Conservation (phyloP, 1,139 yeast species). For the Lodderomyces parapsilosis region DNA sequence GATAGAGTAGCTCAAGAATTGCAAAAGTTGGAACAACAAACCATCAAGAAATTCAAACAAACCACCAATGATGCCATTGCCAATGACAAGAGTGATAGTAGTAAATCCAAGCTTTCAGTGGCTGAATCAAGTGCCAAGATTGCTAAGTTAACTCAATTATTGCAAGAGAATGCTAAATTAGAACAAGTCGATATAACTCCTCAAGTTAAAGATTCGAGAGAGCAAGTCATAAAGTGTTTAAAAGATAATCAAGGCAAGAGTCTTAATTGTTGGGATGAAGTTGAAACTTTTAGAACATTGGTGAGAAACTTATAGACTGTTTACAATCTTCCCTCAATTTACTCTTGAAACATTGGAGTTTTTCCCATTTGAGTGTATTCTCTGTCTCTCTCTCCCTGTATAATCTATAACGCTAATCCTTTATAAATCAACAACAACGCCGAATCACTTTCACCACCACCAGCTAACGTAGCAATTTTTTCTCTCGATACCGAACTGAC, state of each 20-base stretch:
- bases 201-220: constrained; percentile 46
- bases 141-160: constrained; percentile 45
- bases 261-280: constrained; percentile 87
- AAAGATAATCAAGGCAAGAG: constrained; percentile 68
- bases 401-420: constrained; percentile 57
- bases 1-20: constrained; percentile 71
- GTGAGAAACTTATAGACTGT: constrained; percentile 29
- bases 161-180: constrained; percentile 48
- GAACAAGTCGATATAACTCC: constrained; percentile 34
- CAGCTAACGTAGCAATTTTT: constrained; percentile 80
- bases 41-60: constrained; percentile 54
- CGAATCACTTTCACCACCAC: constrained; percentile 97
- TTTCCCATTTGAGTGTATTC: neutral
- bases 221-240: constrained; percentile 63
- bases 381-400: neutral
- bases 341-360: too few relatives aligned
- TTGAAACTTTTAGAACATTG: constrained; percentile 64
- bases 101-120: constrained; percentile 21
- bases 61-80: constrained; percentile 46
- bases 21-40: constrained; percentile 57
- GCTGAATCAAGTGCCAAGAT: constrained; percentile 38
- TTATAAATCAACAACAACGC: constrained; percentile 86
- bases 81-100: constrained; percentile 20
- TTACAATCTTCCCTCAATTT: too few relatives aligned
- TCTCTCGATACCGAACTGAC: constrained; percentile 77